Percentiles rank a stretch among this genome's conserved stretches.
Conservation (phyloP, 208 protist species). For the Acanthamoeba castellanii region DNA sequence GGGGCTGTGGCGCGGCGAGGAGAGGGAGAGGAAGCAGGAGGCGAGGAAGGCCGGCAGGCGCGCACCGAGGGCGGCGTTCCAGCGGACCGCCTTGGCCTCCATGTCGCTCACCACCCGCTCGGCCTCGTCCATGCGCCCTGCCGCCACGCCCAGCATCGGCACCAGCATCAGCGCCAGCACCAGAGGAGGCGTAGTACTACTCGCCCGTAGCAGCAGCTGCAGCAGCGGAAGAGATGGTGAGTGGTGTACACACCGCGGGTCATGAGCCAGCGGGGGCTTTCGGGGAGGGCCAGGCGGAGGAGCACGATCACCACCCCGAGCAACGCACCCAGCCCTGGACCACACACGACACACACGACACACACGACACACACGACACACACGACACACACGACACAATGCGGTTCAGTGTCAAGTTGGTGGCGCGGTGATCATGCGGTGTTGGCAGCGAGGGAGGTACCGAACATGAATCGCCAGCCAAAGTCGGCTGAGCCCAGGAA, state of each 20-base stretch:
- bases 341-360: no score
- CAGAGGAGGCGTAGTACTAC: no score
- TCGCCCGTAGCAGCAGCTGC: no score
- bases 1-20: not conserved
- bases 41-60: not conserved
- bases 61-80: not conserved
- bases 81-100: not conserved
- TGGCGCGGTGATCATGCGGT: not conserved
- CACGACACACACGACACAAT: no score
- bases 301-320: constrained; percentile 11
- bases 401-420: not conserved
- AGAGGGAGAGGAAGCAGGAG: no score
- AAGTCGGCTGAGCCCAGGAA: constrained; percentile 60
- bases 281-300: constrained; percentile 26
- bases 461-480: constrained; percentile 44
- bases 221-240: no score
- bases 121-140: not conserved
- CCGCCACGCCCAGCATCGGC: not conserved
- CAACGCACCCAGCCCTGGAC: constrained; percentile 18
- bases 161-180: no score
- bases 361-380: no score
- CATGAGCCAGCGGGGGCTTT: constrained; percentile 48
- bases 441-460: not conserved
- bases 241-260: no score
- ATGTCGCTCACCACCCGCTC: not conserved